phyloP scores from a whole-genome alignment of 768 basidiomycete genomes.

The Leccinum barrowsii region DNA sequence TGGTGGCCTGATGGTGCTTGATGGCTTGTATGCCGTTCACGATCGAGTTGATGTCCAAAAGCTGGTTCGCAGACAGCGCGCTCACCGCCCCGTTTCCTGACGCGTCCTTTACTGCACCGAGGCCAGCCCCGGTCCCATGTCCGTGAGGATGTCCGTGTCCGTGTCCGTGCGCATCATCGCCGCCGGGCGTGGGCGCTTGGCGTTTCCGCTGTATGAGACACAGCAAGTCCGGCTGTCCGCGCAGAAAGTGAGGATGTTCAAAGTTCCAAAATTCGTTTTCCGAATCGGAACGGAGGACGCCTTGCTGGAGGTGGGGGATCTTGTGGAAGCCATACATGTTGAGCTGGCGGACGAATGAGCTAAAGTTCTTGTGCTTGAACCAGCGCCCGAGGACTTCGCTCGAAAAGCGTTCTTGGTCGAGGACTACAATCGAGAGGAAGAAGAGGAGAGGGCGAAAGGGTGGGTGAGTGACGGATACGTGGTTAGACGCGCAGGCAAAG shows the following conservation, averaged over 20 bases:
- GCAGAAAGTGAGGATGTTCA: slow-evolving; percentile 82
- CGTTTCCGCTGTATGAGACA: slow-evolving; percentile 86
- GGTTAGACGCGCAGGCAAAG: background rate
- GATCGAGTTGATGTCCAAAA: slow-evolving; percentile 76
- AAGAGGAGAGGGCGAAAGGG: background rate
- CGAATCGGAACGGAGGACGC: slow-evolving; percentile 79
- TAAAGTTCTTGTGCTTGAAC: slow-evolving; percentile 99
- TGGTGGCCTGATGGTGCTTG: slow-evolving; percentile 89
- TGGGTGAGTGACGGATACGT: background rate
- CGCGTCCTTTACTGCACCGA: slow-evolving; percentile 15
- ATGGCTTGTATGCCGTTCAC: slow-evolving; percentile 81
- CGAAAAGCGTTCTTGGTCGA: slow-evolving; percentile 88
- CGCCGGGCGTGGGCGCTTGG: slow-evolving; percentile 34
- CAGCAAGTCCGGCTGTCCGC: slow-evolving; percentile 85
- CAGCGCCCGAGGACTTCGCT: slow-evolving; percentile 85
- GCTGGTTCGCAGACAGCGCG: slow-evolving; percentile 42
- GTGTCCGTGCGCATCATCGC: slow-evolving; percentile 31
- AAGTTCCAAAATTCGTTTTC: slow-evolving; percentile 91
- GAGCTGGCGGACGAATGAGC: slow-evolving; percentile 89
- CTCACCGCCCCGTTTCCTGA: slow-evolving; percentile 18
- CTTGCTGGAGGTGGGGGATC: slow-evolving; percentile 94
- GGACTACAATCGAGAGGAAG: slow-evolving; percentile 47
- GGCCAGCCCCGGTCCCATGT: background rate
- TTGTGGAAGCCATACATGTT: slow-evolving; percentile 98
- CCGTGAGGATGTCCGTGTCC: background rate